Evolutionary conservation across 805 yeast genomes (phyloP), one percentile per base, ranked within the genome.

Genomic region (Clavispora fructus): DNA sequence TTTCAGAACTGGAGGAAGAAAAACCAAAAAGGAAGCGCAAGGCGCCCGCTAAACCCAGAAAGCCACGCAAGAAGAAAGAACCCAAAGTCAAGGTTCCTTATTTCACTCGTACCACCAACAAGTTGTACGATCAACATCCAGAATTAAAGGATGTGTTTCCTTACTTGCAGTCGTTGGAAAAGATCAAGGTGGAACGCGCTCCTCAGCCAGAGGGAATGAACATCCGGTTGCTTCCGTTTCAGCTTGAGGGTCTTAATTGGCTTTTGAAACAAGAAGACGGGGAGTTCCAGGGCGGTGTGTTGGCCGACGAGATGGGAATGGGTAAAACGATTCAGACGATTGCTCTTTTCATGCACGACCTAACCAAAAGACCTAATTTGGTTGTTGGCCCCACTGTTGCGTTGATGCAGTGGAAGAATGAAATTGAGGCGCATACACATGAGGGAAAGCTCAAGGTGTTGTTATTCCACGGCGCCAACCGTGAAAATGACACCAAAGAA

Each of bases 271-370:
- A 92, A 66, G 98, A 92, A 60, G 82, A 81, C 19, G 74, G 87
- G 23, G 76, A 73, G 38, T 92, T 85, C 64, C 74, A 78, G 13
- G 99, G 99, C 25, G 99, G 98, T 13, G 84, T 94, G 9, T 70
- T 94, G 40, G 98, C 99, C 6, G 99, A 94, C 70, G 99, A 94
- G 66, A 94, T 94, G 99, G 99, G 99, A 32, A 92, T 94, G 98
- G 99, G 99, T 52, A 94, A 94, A 59, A 94, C 99, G 0, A 91
- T 94, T 42, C 99, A 94, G 67, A 92, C 96, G 33, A 92, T 94
- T 50, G 94, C 95, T 0, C 67, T 94, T 39, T 79, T 94, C 59
- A 80, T 91, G 81, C 64, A 74, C 40, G 95, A 89, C 62, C 61
- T 74, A 42, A 58, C 69, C 0, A 83, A 81, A 53, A 69, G 79